A percentile compares a stretch with the other conserved stretches of the same genome.
Evolutionary conservation across 163 green algal genomes (phyloP).

Genomic region (Chlamydomonas reinhardtii): DNA sequence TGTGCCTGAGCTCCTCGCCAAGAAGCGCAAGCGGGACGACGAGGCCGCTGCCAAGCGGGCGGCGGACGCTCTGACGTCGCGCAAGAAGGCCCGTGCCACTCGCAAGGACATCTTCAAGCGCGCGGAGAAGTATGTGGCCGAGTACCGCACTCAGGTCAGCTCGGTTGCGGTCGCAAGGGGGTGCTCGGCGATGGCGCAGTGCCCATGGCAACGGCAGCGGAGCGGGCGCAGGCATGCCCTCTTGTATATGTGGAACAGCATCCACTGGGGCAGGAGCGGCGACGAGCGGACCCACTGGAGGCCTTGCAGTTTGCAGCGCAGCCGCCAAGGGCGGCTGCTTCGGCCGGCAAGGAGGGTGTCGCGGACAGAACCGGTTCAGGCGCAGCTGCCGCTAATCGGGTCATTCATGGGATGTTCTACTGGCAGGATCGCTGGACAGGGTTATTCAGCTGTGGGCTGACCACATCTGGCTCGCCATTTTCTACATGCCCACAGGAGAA

Average conservation of each 20-base stretch:
- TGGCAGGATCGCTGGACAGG: too few relatives aligned
- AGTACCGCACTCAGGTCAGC: conserved; percentile 91
- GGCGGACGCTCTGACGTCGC: conserved; percentile 73
- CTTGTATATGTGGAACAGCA: background rate
- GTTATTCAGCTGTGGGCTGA: too few relatives aligned
- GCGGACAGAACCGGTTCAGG: too few relatives aligned
- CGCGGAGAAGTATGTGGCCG: conserved; percentile 97
- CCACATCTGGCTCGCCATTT: too few relatives aligned
- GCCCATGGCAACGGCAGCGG: background rate
- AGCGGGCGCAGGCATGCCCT: background rate
- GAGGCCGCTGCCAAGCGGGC: conserved; percentile 87
- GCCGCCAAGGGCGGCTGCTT: too few relatives aligned
- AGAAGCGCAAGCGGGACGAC: conserved; percentile 94
- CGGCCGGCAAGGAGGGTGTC: too few relatives aligned
- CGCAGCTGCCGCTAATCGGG: background rate
- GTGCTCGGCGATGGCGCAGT: too few relatives aligned
- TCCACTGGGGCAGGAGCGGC: too few relatives aligned
- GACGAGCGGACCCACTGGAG: too few relatives aligned
- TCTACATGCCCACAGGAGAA: conserved; percentile 82
- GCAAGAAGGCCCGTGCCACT: conserved; percentile 77
- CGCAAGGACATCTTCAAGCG: conserved; percentile 96
- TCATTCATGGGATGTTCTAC: background rate
- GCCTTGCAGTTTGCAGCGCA: too few relatives aligned
- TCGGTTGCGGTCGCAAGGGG: too few relatives aligned
- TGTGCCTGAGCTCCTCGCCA: conserved; percentile 86